Percentiles rank a stretch among this genome's conserved stretches.
phyloP scores from a whole-genome alignment of 1,139 yeast species.

The Keqinozyma sinolaborantium region DNA sequence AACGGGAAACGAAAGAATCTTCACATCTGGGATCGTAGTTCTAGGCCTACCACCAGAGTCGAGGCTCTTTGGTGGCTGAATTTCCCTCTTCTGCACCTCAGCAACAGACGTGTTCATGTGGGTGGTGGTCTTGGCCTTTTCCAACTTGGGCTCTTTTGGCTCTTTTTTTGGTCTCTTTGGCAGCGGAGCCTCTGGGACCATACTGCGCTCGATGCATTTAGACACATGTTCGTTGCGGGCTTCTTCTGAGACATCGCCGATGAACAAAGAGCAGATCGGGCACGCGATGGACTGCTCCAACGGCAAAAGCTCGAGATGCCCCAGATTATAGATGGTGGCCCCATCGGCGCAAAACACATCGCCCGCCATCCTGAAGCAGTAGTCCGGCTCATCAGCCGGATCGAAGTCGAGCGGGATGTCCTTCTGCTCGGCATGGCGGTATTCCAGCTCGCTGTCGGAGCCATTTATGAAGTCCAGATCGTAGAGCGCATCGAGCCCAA shows the following conservation, averaged over 20 bases:
- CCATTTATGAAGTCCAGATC: slow-evolving; percentile 6
- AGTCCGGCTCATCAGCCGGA: slow-evolving; percentile 10
- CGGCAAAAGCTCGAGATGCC: slow-evolving; percentile 7
- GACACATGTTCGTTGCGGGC: slow-evolving; percentile 7
- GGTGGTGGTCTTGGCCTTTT: slow-evolving; percentile 8
- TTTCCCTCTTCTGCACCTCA: slow-evolving; percentile 5
- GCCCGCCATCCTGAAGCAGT: slow-evolving; percentile 9
- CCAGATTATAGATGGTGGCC: slow-evolving; percentile 7
- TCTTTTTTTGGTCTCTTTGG: background rate
- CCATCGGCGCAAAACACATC: slow-evolving; percentile 7
- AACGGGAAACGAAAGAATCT: slow-evolving; percentile 44
- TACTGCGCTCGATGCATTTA: slow-evolving; percentile 7
- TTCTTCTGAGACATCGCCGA: slow-evolving; percentile 7
- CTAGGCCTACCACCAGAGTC: slow-evolving; percentile 12
- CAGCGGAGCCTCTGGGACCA: slow-evolving; percentile 3
- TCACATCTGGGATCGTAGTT: slow-evolving; percentile 52
- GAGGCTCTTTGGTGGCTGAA: slow-evolving; percentile 13
- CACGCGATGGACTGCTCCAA: slow-evolving; percentile 8
- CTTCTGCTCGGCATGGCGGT: slow-evolving; percentile 2
- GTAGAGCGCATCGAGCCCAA: slow-evolving; percentile 9
- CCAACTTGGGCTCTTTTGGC: slow-evolving; percentile 7
- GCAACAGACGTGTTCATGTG: background rate
- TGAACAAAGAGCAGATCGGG: slow-evolving; percentile 15
- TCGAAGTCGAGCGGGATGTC: slow-evolving; percentile 13
- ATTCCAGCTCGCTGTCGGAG: slow-evolving; percentile 8